Evolutionary conservation across 371 early-diverging fungal genomes (phyloP), one percentile per base, ranked within the genome.

Genomic region (Mucor sp.): DNA sequence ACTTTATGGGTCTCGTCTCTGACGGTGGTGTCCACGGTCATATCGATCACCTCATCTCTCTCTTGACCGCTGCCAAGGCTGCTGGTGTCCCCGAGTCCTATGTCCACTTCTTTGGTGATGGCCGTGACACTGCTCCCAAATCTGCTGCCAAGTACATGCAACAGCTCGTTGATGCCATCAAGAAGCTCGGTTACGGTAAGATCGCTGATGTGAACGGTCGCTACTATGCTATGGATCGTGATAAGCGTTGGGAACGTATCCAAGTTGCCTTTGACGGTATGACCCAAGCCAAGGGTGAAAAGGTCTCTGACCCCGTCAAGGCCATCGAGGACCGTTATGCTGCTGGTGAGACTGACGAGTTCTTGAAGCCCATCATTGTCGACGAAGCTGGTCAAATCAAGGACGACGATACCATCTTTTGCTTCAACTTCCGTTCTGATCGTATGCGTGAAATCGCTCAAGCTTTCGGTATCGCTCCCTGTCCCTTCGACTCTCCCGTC

Each of bases 141-240:
- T 96, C 95, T 33, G 84, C 95, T 39, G 71, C 82, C 62, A 85
- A 81, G 63, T 95, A 95, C 75, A 72, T 94, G 72, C 75, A 83
- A 72, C 83, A 91, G 70, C 86, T 97, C 69, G 77, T 86, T 58
- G 89, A 90, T 57, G 87, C 86, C 62, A 76, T 91, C 61, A 74
- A 87, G 25, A 74, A 82, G 58, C 63, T 93, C 60, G 60, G 81
- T 6, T 97, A 95, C 78, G 99, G 98, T 68, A 88, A 85, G 71
- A 66, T 99, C 23, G 99, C 96, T 37, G 96, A 97, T 41, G 88
- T 99, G 44, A 87, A 90, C 23, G 99, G 99, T 33, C 90, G 99
- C 63, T 99, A 98, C 90, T 99, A 99, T 79, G 97, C 99, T 65
- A 99, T 99, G 99, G 99, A 99, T 81, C 93, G 99, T 80, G 99